These are phyloP conservation scores for Brassica incana DNA, from an alignment of 345 rosid genomes.

Conservation along the genomic window DNA sequence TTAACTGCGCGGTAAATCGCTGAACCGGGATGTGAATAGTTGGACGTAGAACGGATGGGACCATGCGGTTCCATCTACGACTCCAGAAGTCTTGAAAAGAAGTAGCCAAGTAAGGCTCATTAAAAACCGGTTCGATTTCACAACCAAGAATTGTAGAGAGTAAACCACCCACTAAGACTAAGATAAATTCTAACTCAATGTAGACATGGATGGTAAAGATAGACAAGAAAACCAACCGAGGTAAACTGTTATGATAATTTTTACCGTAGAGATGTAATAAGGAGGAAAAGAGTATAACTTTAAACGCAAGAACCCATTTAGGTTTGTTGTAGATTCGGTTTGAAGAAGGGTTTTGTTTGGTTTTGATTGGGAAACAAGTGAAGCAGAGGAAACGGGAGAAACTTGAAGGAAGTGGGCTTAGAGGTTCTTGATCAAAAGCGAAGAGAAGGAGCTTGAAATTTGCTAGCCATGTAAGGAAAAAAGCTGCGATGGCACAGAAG, in stretches of 20 bases:
- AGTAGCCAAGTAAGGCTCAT: constrained; percentile 62
- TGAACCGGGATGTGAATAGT: constrained; percentile 55
- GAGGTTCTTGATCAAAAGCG: constrained; percentile 45
- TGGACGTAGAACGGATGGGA: constrained; percentile 50
- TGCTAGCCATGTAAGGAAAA: constrained; percentile 63
- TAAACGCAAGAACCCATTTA: constrained; percentile 37
- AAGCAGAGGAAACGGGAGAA: constrained; percentile 38
- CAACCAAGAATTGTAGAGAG: constrained; percentile 51
- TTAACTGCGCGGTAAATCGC: neutral
- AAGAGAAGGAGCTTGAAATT: constrained; percentile 60
- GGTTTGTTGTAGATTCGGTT: neutral
- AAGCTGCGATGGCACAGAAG: constrained; percentile 41
- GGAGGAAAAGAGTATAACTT: constrained; percentile 33
- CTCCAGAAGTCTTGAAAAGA: constrained; percentile 90
- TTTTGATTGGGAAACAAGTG: constrained; percentile 47
- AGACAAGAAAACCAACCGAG: neutral
- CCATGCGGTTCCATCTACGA: constrained; percentile 74
- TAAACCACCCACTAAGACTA: constrained; percentile 31
- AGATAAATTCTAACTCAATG: constrained; percentile 46
- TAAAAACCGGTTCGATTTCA: constrained; percentile 63
- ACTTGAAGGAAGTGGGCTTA: constrained; percentile 26
- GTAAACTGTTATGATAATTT: neutral
- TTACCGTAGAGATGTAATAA: constrained; percentile 13
- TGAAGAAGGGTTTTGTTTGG: constrained; percentile 34
- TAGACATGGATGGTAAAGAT: constrained; percentile 39